Base-by-base conservation (phyloP, 768 basidiomycete genomes). In the Rhizopogon vinicolor region DNA sequence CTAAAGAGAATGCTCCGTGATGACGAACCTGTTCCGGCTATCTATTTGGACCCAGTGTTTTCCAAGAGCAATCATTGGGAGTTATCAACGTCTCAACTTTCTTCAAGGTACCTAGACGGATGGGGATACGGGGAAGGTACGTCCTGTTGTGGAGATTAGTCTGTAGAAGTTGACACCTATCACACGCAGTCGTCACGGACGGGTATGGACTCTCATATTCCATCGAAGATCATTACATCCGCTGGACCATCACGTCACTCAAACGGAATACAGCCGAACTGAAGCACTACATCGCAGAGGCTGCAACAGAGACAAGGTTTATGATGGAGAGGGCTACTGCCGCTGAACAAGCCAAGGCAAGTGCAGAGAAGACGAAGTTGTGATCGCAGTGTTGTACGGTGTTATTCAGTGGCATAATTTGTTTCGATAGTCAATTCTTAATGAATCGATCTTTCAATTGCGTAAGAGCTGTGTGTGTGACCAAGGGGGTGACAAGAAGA, bases 91-190 rank as follows among this genome's bases (percentile, higher is more conserved):
- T 89, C 86, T 58, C 91, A 97, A 71, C 74, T 98, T 55, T 87
- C 86, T 49, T 87, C 84, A 43, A 78, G 77, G 50, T 94, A 80
- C 69, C 75, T 99, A 35, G 91, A 95, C 62, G 93, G 93, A 19
- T 98, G 96, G 96, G 97, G 96, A 13, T 98, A 98, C 66, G 93
- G 94, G 7, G 92, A 96, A 80, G 91, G 91, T 91, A 56, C 60
- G 80, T 70, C 25, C 7, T 55, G 22, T 31, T 37, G 58, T 39
- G 29, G 56, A 9, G 7, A 14, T 41, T 7, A 16, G 37, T 14
- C 10, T 28, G 14, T 54, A 25, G 10, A 25, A 12, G 35, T 6
- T 3, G 41, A 9, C 33, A 28, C 13, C 42, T 39, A n/a, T n/a
- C 22, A 7, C 43, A 64, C 63, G 14, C 57, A 89, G 95, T 98